Base-by-base conservation (phyloP, 2,329 filamentous ascomycete genomes). In the Ophiostoma fasciatum region DNA sequence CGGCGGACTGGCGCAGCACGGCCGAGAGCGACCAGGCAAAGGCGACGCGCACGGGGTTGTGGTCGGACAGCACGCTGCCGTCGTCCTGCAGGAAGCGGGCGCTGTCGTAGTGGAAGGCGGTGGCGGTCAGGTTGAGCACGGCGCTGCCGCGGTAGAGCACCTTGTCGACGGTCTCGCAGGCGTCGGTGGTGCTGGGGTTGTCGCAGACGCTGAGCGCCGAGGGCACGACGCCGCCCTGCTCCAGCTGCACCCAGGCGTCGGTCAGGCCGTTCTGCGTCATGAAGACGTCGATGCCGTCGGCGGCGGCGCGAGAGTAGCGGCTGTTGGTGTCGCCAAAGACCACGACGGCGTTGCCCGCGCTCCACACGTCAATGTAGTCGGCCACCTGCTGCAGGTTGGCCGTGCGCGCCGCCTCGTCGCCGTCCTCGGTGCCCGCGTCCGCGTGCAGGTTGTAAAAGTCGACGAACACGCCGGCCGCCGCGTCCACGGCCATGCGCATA, bases 141-240 rank as follows among this genome's bases (percentile, higher is more conserved):
- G 60, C 46, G 14, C 61, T 62, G 22, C 61, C 60, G 26, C 72
- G 66, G 56, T 71, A 78, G 45, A 77, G 67, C 31, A 77, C 58
- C 55, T 80, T 81, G 54, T 80, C 76, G 26, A 80, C 72, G 4
- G 66, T 71, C 56, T 81, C 76, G 52, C 76, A 81, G 5, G 53
- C 50, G 47, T 62, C 61, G 31, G 54, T 62, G 1, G 58, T 57
- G 21, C 63, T 63, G 0, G 75, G 75, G 45, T 75, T 77, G n/a
- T 53, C 53, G 53, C 76, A 81, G 13, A 69, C 37, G 15, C 53
- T 42, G 45, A 67, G 57, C 21, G 47, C 45, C 11, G 56, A 51
- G 0, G 71, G 69, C 20, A 61, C 55, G 9, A 58, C 52, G 10
- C 68, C 68, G 18, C 49, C 53, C 12, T 57, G 59, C 28, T 66